These are phyloP conservation scores for Psilocybe subaeruginosa DNA, from an alignment of 768 basidiomycete species.

Conservation along the genomic window DNA sequence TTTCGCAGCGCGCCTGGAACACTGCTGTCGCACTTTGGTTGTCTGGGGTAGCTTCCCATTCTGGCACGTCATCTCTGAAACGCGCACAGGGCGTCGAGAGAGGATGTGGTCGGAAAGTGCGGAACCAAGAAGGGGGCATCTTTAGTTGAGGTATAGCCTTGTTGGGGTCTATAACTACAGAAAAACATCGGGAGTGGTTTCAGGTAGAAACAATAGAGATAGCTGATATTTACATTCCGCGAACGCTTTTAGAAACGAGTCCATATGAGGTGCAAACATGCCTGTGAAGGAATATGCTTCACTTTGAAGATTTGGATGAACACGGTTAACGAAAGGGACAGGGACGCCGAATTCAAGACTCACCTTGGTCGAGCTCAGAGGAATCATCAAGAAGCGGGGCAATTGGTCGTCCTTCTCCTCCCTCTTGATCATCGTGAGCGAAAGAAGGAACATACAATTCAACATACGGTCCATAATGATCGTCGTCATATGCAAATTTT, in stretches of 20 bases:
- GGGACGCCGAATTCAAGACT: no score
- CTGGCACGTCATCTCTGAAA: slow-evolving; percentile 26
- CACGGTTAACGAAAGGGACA: no score
- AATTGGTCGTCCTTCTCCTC: neutral
- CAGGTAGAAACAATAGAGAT: neutral
- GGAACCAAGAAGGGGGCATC: slow-evolving; percentile 22
- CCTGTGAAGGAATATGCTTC: slow-evolving; percentile 9
- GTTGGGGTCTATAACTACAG: neutral
- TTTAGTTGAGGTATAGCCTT: neutral
- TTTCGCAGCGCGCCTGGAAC: slow-evolving; percentile 38
- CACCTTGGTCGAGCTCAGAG: neutral
- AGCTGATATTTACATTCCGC: neutral
- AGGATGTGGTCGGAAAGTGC: slow-evolving; percentile 27
- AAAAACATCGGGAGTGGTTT: neutral
- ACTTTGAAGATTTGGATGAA: no score
- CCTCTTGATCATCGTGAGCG: neutral
- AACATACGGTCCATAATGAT: neutral
- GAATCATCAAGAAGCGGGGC: neutral
- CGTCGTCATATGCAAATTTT: neutral
- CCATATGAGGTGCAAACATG: slow-evolving; percentile 4
- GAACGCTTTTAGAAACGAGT: slow-evolving; percentile 2
- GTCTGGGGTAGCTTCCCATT: slow-evolving; percentile 12
- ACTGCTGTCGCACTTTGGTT: slow-evolving; percentile 30
- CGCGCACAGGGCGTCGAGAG: slow-evolving; percentile 35
- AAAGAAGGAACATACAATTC: slow-evolving; percentile 5